Base-by-base conservation (phyloP, 2,329 filamentous ascomycete species). In the Scedosporium dehoogii region DNA sequence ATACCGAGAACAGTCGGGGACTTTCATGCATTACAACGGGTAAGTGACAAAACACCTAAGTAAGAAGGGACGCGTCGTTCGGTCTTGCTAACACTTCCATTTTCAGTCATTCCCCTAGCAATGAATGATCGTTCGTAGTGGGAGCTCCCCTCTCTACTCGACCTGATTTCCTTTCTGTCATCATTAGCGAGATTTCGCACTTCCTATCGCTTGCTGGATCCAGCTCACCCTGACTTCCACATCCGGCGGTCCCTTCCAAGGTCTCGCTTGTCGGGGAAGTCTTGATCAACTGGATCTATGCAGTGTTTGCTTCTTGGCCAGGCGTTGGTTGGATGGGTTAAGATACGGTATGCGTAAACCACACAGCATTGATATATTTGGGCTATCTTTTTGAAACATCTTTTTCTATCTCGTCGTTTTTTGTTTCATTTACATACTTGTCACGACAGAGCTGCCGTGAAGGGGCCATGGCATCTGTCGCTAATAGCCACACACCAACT, bases 1-100 rank as follows among this genome's bases (percentile, higher is more conserved):
- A 70, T 79, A 63, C 71, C 73, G 1, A 73, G 76, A 57, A 78
- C 78, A 1, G 75, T 80, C 0, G 77, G 75, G 3, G 79, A 81
- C 59, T 83, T 81, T 59, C 80, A 82, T 27, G 75, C 76, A 1
- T 67, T 83, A 2, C 80, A 81, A 63, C 72, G 79, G 46, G 73
- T 74, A 10, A 77, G 75, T 60, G 72, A 76, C 0, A 78, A 80
- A 27, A 14, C 5, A n/a, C n/a, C n/a, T n/a, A n/a, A n/a, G n/a
- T n/a, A n/a, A n/a, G n/a, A n/a, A n/a, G n/a, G n/a, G n/a, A n/a
- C n/a, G n/a, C n/a, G n/a, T n/a, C n/a, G n/a, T n/a, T n/a, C n/a
- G 33, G 10, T 38, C 18, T 29, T 5, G 16, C 56, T 58, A 38
- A 58, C 56, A 29, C 38, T 25, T n/a, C 33, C 4, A 7, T 6